Evolutionary conservation across 345 rosid genomes (phyloP), one percentile per base, ranked within the genome.

Genomic region (Lepidium didymum): DNA sequence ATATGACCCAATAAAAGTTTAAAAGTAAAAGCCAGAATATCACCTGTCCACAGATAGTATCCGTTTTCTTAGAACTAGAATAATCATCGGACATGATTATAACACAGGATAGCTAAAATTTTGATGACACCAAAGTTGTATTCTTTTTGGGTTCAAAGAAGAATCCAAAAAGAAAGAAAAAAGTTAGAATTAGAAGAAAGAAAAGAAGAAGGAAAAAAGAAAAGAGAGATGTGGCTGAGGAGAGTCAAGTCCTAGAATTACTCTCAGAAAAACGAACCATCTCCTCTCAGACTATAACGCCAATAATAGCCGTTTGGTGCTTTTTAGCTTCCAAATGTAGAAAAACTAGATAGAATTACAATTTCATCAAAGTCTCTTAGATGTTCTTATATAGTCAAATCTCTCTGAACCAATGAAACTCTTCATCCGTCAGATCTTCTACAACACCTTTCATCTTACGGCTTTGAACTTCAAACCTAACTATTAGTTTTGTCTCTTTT

Each of bases 41-140:
- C 60, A 89, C 96, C 96, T 87, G 75, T 65, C 92, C 92, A 68
- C 91, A 86, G 9, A 83, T 77, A 68, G 79, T 85, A 73, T 87
- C 91, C 54, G 92, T 84, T 79, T 92, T 92, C 88, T 92, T 92
- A 12, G 87, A 89, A 80, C 70, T 84, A 68, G 68, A 81, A 76
- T 84, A 83, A 34, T 84, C 87, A 64, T 79, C 86, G 44, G 83
- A 59, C 96, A 88, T 88, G 80, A 65, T 77, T 75, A 11, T 53
- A 5, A 34, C 37, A 33, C 54, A 42, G 13, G 37, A 65, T 43
- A 29, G 3, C 36, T 27, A 16, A 10, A 27, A 0, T 53, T 1
- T 25, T 15, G 23, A 27, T 42, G 14, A 42, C 35, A 34, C 4
- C 2, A 62, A 37, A 41, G 67, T 19, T 42, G 41, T 15, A 27